Evolutionary conservation across 164 flowering plant genomes (phyloP), one percentile per base, ranked within the genome.

Genomic region (Vitis cinerea): DNA sequence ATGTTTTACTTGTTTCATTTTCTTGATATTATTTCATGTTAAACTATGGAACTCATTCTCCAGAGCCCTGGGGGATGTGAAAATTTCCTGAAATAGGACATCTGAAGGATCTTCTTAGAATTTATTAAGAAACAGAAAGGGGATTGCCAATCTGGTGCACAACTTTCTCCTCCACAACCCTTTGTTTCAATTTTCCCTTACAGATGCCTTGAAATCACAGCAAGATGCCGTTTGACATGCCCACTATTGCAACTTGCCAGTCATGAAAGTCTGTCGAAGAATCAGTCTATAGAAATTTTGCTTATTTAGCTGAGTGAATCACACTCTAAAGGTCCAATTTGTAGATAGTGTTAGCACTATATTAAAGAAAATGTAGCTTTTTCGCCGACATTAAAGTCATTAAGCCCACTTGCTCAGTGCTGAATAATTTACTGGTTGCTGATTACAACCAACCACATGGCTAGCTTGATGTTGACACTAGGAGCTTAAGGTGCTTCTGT

Each of bases 361-460:
- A 62, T 62, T 62, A 62, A 9, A 29, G 23, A 37, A 60, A 48
- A 58, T 50, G 58, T 61, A 54, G 53, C 71, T 29, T 37, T 60
- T 29, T 3, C 16, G 57, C 71, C 61, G 53, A 55, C 73, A 47
- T 56, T 48, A 64, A 64, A 63, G 63, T 64, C 57, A 55, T 27
- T 47, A 51, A 64, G 17, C 57, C 63, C 69, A 47, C 50, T 50
- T 15, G 51, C 65, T 60, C 60, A 17, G 64, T 58, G 74, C 17
- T 64, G 48, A 61, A n/a, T 37, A 62, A 13, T 70, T 27, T 64
- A 14, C 15, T 47, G 19, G 64, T 47, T 59, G 10, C 8, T 58
- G 49, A 65, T 37, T 61, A 55, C 53, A 51, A 68, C 12, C 9
- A 54, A 61, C 47, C 71, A 67, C 62, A 73, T 68, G 63, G 67